Evolutionary conservation across 257 asterid genomes (phyloP), one percentile per base, ranked within the genome.

Genomic region (Solanum paucissectum): DNA sequence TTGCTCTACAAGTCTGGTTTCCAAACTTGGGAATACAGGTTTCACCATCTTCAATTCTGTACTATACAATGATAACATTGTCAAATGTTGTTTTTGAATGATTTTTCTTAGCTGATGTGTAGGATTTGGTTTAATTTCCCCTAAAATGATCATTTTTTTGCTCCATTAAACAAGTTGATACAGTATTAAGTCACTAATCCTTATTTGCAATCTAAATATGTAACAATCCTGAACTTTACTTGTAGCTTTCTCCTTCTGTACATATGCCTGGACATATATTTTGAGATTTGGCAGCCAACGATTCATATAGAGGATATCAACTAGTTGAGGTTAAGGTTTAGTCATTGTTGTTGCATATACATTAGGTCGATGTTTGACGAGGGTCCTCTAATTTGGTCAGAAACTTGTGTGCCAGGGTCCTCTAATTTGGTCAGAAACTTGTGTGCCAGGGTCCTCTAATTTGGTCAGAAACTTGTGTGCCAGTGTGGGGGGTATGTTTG

Each of bases 1-100:
- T 94, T 97, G 38, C 98, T 97, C 83, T 97, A 95, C 91, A 95
- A 96, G 89, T 90, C 99, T 75, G 99, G 99, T 34, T 97, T 97
- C 88, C 99, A 97, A 87, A 96, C 99, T 73, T 97, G 99, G 99
- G 99, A 97, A 88, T 97, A 97, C 93, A 95, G 99, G 99, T 95
- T 58, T 42, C 32, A 13, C 49, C 87, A 52, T 79, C 27, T 79
- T 81, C 66, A 46, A 46, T 27, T 27, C 13, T 49, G 20, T 27
- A 27, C 40, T 79, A 27, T 7, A 44, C 62, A 42, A 27, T 42
- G 20, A 42, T 40, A 13, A 37, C 84, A 76, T 40, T n/a, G 36
- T 14, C 7, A 79, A 44, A 27, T 79, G 23, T 44, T 79, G 85
- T 1, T 27, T 9, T 49, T 7, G 21, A 81, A 81, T 81, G 23